Base-by-base conservation (phyloP, 2,329 filamentous ascomycete genomes). In the Geosmithia morbida region DNA sequence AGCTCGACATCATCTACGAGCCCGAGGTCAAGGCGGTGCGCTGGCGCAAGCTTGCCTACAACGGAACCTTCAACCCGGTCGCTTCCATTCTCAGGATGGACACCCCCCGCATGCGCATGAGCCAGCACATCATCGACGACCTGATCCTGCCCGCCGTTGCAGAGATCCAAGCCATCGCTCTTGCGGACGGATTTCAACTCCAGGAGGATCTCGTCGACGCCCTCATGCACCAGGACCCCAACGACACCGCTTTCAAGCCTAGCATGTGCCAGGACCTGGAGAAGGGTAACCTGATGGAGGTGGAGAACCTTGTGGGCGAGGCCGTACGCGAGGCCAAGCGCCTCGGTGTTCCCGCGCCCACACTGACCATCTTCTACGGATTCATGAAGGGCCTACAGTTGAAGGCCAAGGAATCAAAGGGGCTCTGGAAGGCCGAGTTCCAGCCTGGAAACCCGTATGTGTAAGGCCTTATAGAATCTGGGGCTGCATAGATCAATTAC, bases 231-330 rank as follows among this genome's bases (percentile, higher is more conserved):
- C 55, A 63, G 40, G 72, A 79, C 60, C 71, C 72, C 0, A 57
- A 69, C 18, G 66, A 69, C 43, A 65, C 66, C 42, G 69, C 66
- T 40, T 65, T 74, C 51, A 62, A 64, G 50, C 75, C 74, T 0
- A 75, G 71, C 52, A 78, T 78, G 74, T 61, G 67, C 16, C 67
- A 71, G 50, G 75, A 79, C 57, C 58, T 68, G 7, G 59, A 65
- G 37, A 76, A 77, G 53, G 54, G 55, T 1, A 56, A 56, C 18
- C 26, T 57, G 10, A 55, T 58, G 30, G 74, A 78, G 55, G 45
- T 48, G 16, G 42, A 45, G 33, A 45, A 18, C 7, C 44, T 45
- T 3, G 47, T 41, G 7, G 17, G 30, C 11, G 19, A 48, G 26
- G 42, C 47, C 2, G 18, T 48, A 30, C 33, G n/a, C 17, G 47